A percentile compares a stretch with the other conserved stretches of the same genome.
Conservation (phyloP, 139 green algal species). For the Pseudopediastrum boryanum region DNA sequence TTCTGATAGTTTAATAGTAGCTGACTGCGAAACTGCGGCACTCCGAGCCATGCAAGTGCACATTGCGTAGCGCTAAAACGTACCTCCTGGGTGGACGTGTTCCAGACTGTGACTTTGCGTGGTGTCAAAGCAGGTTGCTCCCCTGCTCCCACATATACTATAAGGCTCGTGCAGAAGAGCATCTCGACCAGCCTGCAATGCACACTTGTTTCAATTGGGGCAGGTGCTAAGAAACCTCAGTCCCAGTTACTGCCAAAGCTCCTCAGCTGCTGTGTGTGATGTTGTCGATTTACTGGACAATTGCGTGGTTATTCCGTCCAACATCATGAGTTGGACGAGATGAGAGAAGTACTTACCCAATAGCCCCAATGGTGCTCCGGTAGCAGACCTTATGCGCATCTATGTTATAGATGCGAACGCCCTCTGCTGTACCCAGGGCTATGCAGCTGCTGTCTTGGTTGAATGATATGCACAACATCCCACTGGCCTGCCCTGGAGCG, state of each 20-base stretch:
- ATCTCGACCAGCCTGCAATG: conserved; percentile 82
- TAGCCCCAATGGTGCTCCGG: conserved; percentile 58
- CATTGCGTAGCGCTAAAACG: too few species aligned
- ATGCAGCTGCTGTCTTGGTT: conserved; percentile 79
- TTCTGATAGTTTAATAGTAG: too few species aligned
- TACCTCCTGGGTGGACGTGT: conserved; percentile 57
- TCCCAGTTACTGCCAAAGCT: too few species aligned
- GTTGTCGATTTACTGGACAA: too few species aligned
- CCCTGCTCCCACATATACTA: conserved; percentile 82
- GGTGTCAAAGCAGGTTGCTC: conserved; percentile 78
- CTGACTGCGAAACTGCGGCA: too few species aligned
- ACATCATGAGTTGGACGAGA: too few species aligned
- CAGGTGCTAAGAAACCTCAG: too few species aligned
- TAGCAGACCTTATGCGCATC: conserved; percentile 58
- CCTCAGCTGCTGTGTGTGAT: too few species aligned
- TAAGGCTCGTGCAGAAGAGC: conserved; percentile 83
- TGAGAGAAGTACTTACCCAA: conserved; percentile 49
- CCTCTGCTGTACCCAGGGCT: conserved; percentile 57
- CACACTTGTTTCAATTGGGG: too few species aligned
- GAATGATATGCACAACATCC: conserved; percentile 60
- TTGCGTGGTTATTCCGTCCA: too few species aligned
- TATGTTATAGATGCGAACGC: conserved; percentile 70
- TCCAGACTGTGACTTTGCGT: conserved; percentile 76
- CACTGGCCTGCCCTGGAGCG: too few species aligned
- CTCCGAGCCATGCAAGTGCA: too few species aligned